Evolutionary conservation across 345 rosid species (phyloP), one percentile per base, ranked within the genome.

Genomic region (Euphorbia pulcherrima): DNA sequence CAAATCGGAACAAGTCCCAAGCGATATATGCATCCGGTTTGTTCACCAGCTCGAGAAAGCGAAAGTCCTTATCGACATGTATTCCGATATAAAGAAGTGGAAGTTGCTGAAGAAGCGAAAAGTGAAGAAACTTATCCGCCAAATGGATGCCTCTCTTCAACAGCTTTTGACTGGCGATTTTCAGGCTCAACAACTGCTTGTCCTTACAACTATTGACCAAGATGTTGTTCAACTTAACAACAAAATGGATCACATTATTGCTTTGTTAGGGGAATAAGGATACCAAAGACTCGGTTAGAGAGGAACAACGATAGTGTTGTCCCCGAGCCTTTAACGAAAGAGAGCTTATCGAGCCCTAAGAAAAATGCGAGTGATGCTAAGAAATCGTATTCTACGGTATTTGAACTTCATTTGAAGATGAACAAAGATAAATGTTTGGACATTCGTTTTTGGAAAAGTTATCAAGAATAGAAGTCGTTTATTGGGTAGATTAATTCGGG

Each of bases 321-420:
- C 9, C 6, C 52, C 3, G n/a, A 4, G 21, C 7, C 3, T 11
- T n/a, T 29, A 39, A 21, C 29, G 7, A 0, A 59, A 39, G 1
- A 68, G 28, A 77, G 72, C 4, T 44, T 57, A 29, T 52, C 68
- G 44, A 27, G 55, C 9, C 26, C 57, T 1, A 27, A 54, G 28
- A 29, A 37, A 2, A 9, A 17, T 0, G 8, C 26, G 29, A 17
- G n/a, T 61, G 3, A 7, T 33, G 17, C 23, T 16, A 18, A 17
- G 0, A 61, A 40, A n/a, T n/a, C 17, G 28, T 26, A 61, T 12
- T 29, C 26, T 8, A 17, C 64, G 0, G 10, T 28, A 20, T 39
- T 61, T 39, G 65, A 61, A 39, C 13, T 40, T 1, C 65, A 20
- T 0, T 61, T 48, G 65, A 16, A 61, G 44, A 60, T 33, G 27